Evolutionary conservation across 139 green algal genomes (phyloP), one percentile per base, ranked within the genome.

Genomic region (Tetradesmus lagerheimii): DNA sequence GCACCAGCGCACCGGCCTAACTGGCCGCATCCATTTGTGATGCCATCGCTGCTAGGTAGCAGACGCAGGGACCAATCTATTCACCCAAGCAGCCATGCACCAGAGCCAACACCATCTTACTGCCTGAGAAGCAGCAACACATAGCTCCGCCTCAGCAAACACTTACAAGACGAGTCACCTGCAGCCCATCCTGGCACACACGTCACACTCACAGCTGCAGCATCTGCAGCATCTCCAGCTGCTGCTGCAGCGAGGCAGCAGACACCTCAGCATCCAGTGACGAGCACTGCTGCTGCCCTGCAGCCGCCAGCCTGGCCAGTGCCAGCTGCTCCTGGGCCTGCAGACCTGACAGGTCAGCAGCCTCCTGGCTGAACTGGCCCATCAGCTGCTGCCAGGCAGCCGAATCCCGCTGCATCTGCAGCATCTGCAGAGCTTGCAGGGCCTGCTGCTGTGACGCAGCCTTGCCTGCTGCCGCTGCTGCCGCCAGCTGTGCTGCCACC

Each of bases 211-310:
- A 87, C 82, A 87, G 35, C 82, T 87, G 82, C 82, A 87, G 34
- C 53, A 78, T 50, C 82, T 87, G 82, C 82, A 87, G 53, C 34
- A 87, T 50, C 53, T 87, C 82, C 31, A 87, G 53, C 82, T 87
- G 82, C 53, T 87, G 82, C 35, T 87, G 82, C 57, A 87, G 82
- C 4, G 35, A 62, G 23, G 53, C 82, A 57, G 82, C 82, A 87
- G 34, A 62, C 41, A 86, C 80, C 31, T 35, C 47, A 20, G 80
- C 50, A 20, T 86, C 80, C n/a, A 86, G 80, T 14, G 31, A 50
- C 31, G n/a, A 14, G 18, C 45, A 29, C 45, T 31, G 50, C 80
- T 43, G 47, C 29, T 31, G 45, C 43, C 80, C 80, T 41, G n/a
- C 80, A 43, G 62, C 80, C 41, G 16, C 80, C 27, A 45, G 8